Percentiles rank a stretch among this genome's conserved stretches.
Conservation (phyloP, 1,284 basidiomycete genomes). For the Porogramme epimiltina region DNA sequence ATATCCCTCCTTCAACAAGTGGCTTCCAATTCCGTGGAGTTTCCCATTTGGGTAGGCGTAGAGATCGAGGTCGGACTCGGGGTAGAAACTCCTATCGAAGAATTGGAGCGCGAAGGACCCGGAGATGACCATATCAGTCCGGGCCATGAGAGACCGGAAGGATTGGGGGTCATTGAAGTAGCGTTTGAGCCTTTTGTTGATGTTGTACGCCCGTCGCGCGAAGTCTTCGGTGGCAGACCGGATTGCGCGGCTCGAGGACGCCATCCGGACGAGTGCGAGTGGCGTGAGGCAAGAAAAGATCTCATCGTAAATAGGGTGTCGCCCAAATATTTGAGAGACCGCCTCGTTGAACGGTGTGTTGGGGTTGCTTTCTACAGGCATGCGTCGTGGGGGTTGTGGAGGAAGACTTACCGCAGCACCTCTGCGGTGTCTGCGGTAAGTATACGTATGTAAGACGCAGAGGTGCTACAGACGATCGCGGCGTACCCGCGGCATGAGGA, state of each 20-base stretch:
- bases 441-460: too few relatives aligned
- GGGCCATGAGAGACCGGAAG: constrained; percentile 36
- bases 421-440: too few relatives aligned
- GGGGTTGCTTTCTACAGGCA: too few relatives aligned
- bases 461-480: too few relatives aligned
- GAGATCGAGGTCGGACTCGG: constrained; percentile 40
- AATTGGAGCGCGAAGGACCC: constrained; percentile 44
- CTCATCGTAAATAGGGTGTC: constrained; percentile 24
- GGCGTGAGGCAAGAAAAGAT: constrained; percentile 17
- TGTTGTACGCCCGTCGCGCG: constrained; percentile 14
- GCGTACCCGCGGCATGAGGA: too few relatives aligned
- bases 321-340: not conserved
- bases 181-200: constrained; percentile 26
- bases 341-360: too few relatives aligned
- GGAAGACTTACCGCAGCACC: too few relatives aligned
- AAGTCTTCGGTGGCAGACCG: constrained; percentile 9
- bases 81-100: constrained; percentile 34
- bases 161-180: constrained; percentile 28
- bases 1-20: constrained; percentile 21
- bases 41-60: constrained; percentile 30
- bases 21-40: constrained; percentile 16
- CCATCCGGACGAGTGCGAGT: constrained; percentile 8
- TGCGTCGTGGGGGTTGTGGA: too few relatives aligned
- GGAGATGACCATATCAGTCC: constrained; percentile 38
- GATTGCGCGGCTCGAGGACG: constrained; percentile 1